These are phyloP conservation scores for Diatrype stigma DNA, from an alignment of 2,329 filamentous ascomycete genomes.

Conservation along the genomic window DNA sequence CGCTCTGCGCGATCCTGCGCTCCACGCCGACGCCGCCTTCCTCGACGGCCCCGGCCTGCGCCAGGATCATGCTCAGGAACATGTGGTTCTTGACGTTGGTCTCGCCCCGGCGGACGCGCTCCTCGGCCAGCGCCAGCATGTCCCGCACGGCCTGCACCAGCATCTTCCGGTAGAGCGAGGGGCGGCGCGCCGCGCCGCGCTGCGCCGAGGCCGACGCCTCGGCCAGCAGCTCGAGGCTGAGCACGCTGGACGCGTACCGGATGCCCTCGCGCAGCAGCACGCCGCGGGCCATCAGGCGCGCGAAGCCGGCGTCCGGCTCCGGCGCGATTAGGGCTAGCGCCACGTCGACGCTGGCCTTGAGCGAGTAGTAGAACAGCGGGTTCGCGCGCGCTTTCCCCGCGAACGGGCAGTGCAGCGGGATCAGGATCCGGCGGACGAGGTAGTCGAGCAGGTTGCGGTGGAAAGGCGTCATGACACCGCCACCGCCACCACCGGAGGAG, in stretches of 20 bases:
- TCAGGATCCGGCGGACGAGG: constrained; percentile 49
- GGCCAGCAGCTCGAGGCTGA: constrained; percentile 34
- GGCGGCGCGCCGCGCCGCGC: constrained; percentile 24
- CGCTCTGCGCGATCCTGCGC: constrained; percentile 25
- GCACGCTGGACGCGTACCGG: constrained; percentile 26
- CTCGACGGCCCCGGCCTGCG: constrained; percentile 34
- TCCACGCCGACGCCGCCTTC: constrained; percentile 18
- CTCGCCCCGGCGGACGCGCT: constrained; percentile 34
- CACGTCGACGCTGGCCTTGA: constrained; percentile 42
- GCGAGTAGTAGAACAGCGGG: constrained; percentile 46
- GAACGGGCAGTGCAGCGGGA: constrained; percentile 50
- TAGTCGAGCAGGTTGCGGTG: constrained; percentile 48
- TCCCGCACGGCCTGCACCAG: constrained; percentile 29
- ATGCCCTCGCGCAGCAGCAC: constrained; percentile 39
- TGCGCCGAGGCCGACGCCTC: constrained; percentile 25
- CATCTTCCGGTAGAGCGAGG: constrained; percentile 21
- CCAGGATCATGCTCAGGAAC: constrained; percentile 35
- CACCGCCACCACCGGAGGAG: constrained; percentile 19
- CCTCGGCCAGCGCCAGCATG: constrained; percentile 22
- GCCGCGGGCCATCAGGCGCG: constrained; percentile 33
- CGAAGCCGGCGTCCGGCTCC: constrained; percentile 32
- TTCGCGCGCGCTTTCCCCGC: constrained; percentile 36
- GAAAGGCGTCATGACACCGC: too few relatives aligned
- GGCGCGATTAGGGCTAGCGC: constrained; percentile 33
- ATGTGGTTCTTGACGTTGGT: constrained; percentile 41